These are phyloP conservation scores for Aspergillus flavus DNA, from an alignment of 2,329 filamentous ascomycete species.

Conservation along the genomic window DNA sequence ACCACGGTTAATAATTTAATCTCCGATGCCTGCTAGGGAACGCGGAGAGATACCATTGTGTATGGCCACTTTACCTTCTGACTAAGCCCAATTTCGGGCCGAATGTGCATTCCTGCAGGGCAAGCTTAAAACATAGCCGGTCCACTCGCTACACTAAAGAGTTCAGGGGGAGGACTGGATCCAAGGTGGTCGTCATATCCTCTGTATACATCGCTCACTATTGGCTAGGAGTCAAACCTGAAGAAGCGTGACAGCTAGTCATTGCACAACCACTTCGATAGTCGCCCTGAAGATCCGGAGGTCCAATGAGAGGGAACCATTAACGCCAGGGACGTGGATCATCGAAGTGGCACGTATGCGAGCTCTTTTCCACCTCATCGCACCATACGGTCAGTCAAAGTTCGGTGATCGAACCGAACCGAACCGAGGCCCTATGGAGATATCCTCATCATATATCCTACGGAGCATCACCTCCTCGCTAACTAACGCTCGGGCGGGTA, in stretches of 20 bases:
- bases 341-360: background rate
- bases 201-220: conserved; percentile 3
- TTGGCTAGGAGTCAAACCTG: background rate
- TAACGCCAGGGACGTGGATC: background rate
- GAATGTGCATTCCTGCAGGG: conserved; percentile 23
- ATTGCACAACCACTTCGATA: background rate
- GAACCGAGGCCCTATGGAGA: background rate
- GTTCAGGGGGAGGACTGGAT: background rate
- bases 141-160: conserved; percentile 7
- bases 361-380: background rate
- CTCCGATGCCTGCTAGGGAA: background rate
- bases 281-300: background rate
- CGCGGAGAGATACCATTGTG: background rate
- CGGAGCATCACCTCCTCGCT: background rate
- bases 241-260: background rate
- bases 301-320: background rate
- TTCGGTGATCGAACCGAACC: background rate
- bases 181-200: background rate
- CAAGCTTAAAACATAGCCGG: conserved; percentile 11
- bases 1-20: background rate
- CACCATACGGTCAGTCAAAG: background rate
- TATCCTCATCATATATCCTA: background rate
- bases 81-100: conserved; percentile 21
- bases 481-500: background rate
- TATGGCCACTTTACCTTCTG: conserved; percentile 4